Evolutionary conservation across 768 basidiomycete genomes (phyloP).

Genomic region (Kwoniella dejecticola): DNA sequence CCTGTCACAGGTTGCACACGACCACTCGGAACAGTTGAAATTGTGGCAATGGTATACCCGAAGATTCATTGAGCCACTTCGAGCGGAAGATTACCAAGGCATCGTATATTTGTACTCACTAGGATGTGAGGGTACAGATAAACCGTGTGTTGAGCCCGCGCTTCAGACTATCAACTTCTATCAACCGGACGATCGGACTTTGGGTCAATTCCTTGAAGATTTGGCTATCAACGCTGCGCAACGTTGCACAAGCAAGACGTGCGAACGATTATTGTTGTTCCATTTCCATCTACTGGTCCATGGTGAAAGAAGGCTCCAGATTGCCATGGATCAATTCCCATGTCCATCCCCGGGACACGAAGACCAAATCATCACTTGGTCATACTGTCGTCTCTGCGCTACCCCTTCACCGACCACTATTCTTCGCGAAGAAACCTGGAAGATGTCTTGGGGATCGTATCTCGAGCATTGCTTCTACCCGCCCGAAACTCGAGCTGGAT

Average conservation of each 20-base stretch:
- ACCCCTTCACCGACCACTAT: conserved; percentile 83
- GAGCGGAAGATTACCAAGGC: conserved; percentile 89
- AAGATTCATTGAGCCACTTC: conserved; percentile 80
- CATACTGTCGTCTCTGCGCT: conserved; percentile 68
- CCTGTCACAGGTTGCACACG: conserved; percentile 70
- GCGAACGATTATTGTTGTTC: conserved; percentile 73
- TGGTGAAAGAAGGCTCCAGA: conserved; percentile 75
- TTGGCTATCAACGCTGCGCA: conserved; percentile 61
- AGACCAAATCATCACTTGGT: conserved; percentile 88
- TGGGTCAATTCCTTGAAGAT: conserved; percentile 89
- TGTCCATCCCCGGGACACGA: conserved; percentile 52
- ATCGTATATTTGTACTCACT: conserved; percentile 78
- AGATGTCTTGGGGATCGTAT: conserved; percentile 94
- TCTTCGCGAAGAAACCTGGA: conserved; percentile 87
- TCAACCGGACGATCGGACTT: conserved; percentile 85
- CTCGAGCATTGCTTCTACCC: conserved; percentile 93
- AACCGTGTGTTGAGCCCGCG: conserved; percentile 64
- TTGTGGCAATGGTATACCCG: conserved; percentile 95
- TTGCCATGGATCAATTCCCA: conserved; percentile 77
- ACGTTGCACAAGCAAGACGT: conserved; percentile 78
- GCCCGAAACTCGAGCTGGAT: conserved; percentile 79
- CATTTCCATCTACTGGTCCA: conserved; percentile 93
- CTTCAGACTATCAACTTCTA: conserved; percentile 82
- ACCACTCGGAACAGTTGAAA: conserved; percentile 81
- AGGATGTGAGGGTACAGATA: conserved; percentile 78